Evolutionary conservation across 768 basidiomycete species (phyloP).

Genomic region (Agaricus blazei): DNA sequence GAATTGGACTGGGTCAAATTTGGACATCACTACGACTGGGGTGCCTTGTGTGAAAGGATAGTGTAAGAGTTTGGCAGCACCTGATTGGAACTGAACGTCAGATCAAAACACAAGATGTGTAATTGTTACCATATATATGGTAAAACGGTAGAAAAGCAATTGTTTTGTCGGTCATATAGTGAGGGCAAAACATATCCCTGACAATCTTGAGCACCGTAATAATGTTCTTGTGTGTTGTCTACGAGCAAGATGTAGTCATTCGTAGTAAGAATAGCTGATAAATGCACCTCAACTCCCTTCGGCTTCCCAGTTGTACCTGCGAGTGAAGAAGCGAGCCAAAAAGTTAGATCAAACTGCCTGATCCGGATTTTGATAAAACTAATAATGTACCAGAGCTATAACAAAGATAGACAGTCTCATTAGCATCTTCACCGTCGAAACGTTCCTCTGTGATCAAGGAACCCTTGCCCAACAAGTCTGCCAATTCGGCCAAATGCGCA

Average conservation of each 20-base stretch:
- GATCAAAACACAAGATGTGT: background rate
- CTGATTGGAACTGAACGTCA: conserved; percentile 21
- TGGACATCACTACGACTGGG: conserved; percentile 53
- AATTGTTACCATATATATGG: conserved; percentile 34
- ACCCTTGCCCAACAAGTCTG: conserved; percentile 49
- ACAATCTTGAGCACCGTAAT: conserved; percentile 53
- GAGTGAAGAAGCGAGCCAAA: background rate
- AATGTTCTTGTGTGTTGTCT: conserved; percentile 70
- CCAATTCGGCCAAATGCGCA: conserved; percentile 31
- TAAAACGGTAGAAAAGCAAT: conserved; percentile 63
- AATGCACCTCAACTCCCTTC: conserved; percentile 55
- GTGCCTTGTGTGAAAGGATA: conserved; percentile 48
- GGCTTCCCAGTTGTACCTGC: conserved; percentile 74
- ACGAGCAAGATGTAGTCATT: background rate
- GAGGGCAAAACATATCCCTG: conserved; percentile 34
- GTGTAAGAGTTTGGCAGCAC: conserved; percentile 57
- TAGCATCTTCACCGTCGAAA: conserved; percentile 44
- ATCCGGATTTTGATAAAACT: background rate
- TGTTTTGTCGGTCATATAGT: conserved; percentile 42
- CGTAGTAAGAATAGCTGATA: background rate
- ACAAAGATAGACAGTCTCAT: conserved; percentile 62
- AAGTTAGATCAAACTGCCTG: background rate
- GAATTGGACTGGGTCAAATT: conserved; percentile 69
- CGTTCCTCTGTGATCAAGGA: conserved; percentile 45
- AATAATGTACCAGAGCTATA: conserved; percentile 38